Percentiles rank a stretch among this genome's conserved stretches.
phyloP scores from a whole-genome alignment of 2,329 filamentous ascomycete genomes.

The Fusarium armeniacum region DNA sequence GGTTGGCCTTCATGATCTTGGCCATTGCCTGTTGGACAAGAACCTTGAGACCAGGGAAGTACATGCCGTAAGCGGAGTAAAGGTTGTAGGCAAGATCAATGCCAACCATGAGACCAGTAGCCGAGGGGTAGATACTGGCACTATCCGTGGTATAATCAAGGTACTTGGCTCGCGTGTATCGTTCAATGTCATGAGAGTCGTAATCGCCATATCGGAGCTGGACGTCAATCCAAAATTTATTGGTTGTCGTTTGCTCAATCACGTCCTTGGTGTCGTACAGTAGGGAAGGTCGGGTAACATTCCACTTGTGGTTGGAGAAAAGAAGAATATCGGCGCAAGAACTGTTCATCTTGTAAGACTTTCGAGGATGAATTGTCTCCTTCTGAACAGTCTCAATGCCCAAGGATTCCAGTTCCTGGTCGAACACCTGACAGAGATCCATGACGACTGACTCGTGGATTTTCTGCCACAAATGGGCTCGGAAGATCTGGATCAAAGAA shows the following conservation, averaged over 20 bases:
- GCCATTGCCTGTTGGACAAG: constrained; percentile 98
- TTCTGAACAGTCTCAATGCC: constrained; percentile 99
- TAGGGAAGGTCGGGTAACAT: constrained; percentile 91
- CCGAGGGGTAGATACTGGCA: constrained; percentile 98
- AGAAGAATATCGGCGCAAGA: constrained; percentile 97
- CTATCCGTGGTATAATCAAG: constrained; percentile 99
- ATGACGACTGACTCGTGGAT: constrained; percentile 99
- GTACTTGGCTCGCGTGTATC: constrained; percentile 97
- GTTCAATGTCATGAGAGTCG: constrained; percentile 98
- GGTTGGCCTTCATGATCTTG: constrained; percentile 99
- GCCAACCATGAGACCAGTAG: constrained; percentile 96
- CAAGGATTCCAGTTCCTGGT: constrained; percentile 94
- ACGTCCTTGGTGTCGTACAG: constrained; percentile 97
- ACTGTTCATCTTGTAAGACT: constrained; percentile 99
- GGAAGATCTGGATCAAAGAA: constrained; percentile 98
- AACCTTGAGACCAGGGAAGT: constrained; percentile 97
- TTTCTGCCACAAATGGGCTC: constrained; percentile 99
- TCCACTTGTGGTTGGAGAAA: constrained; percentile 99
- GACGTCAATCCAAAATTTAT: constrained; percentile 99
- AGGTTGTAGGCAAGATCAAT: constrained; percentile 98
- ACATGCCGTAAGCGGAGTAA: constrained; percentile 98
- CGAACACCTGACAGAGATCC: constrained; percentile 98
- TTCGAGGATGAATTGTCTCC: constrained; percentile 98
- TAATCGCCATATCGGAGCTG: constrained; percentile 98
- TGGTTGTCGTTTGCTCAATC: constrained; percentile 93